Evolutionary conservation across 108 stramenopile genomes (phyloP).

Genomic region (Nitzschia putrida): DNA sequence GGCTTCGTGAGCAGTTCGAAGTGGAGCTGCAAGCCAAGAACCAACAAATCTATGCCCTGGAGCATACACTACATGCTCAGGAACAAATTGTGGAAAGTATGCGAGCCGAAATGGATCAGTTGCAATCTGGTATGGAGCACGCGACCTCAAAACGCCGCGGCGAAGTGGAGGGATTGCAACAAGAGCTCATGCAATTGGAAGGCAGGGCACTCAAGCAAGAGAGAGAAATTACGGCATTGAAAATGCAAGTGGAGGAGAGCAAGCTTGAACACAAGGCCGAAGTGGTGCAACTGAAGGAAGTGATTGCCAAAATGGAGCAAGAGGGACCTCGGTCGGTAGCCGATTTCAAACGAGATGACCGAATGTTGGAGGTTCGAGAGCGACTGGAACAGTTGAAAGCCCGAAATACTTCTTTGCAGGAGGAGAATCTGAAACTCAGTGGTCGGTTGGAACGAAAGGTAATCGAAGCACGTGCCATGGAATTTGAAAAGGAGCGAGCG

Average conservation of each 20-base stretch:
- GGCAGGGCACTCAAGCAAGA: conserved; percentile 55
- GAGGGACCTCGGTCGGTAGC: conserved; percentile 36
- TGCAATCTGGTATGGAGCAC: conserved; percentile 78
- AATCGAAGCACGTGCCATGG: conserved; percentile 34
- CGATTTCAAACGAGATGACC: conserved; percentile 45
- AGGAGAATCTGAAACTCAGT: conserved; percentile 72
- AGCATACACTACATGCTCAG: conserved; percentile 78
- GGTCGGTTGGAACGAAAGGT: conserved; percentile 43
- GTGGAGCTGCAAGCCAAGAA: conserved; percentile 65
- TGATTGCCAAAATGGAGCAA: conserved; percentile 47
- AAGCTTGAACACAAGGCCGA: conserved; percentile 68
- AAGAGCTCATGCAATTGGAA: conserved; percentile 74
- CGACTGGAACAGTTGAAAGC: conserved; percentile 66
- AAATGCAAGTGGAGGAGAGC: conserved; percentile 69
- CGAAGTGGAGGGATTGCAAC: conserved; percentile 85
- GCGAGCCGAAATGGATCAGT: conserved; percentile 83
- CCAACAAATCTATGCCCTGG: conserved; percentile 66
- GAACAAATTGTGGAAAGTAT: conserved; percentile 77
- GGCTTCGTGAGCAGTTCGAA: conserved; percentile 54
- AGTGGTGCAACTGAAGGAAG: conserved; percentile 63
- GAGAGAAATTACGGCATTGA: conserved; percentile 64
- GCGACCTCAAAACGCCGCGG: conserved; percentile 61
- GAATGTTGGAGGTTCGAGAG: conserved; percentile 65
- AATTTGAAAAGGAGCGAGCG: conserved; percentile 61
- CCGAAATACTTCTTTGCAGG: conserved; percentile 57